phyloP scores from a whole-genome alignment of 192 early-diverging fungal genomes.

The Backusella mclennaniae region DNA sequence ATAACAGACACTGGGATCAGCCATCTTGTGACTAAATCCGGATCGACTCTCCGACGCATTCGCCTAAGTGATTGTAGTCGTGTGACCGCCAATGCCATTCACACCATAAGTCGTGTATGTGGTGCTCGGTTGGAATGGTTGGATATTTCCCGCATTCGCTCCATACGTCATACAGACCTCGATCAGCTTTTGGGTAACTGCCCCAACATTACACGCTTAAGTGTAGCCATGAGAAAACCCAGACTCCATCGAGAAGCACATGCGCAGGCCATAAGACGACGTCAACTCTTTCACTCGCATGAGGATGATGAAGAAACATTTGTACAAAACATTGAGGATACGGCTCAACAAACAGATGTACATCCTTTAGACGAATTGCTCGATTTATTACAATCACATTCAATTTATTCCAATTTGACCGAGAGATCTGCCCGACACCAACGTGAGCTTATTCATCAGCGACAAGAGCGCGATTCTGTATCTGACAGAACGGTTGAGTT shows the following conservation, averaged over 20 bases:
- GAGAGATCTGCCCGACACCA: background rate
- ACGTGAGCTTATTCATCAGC: background rate
- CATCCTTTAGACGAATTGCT: conserved; percentile 16
- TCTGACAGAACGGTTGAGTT: conserved; percentile 8
- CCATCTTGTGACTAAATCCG: conserved; percentile 10
- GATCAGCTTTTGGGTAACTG: conserved; percentile 14
- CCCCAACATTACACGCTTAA: conserved; percentile 39
- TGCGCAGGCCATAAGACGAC: background rate
- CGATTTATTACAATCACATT: background rate
- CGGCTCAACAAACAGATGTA: background rate
- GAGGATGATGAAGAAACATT: background rate
- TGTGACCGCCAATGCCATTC: conserved; percentile 21
- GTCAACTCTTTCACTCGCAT: background rate
- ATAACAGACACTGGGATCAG: conserved; percentile 18
- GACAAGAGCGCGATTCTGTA: background rate
- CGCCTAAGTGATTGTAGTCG: conserved; percentile 35
- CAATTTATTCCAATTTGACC: background rate
- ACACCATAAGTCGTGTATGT: conserved; percentile 22
- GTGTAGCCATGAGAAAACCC: conserved; percentile 6
- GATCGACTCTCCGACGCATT: conserved; percentile 31
- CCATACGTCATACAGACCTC: conserved; percentile 16
- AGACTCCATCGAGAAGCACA: background rate
- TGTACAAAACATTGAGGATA: background rate
- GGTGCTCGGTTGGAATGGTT: conserved; percentile 37
- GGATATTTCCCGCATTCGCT: conserved; percentile 37